phyloP scores from a whole-genome alignment of 2,329 filamentous ascomycete species.

The Byssochlamys sp. region DNA sequence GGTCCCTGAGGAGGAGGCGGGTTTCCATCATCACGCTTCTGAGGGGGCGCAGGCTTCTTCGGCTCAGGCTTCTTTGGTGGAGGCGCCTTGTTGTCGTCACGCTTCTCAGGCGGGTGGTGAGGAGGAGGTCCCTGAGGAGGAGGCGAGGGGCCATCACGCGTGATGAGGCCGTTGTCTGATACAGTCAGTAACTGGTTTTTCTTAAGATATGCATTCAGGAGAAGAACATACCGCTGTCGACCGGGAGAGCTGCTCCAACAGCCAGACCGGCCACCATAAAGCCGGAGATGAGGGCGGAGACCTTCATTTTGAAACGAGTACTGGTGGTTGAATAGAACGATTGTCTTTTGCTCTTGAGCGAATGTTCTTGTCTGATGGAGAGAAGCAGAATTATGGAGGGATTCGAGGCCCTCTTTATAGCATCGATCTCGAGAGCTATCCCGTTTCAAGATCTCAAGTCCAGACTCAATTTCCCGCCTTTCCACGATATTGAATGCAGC shows the following conservation, averaged over 20 bases:
- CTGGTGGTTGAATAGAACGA: neutral
- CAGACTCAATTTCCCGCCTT: neutral
- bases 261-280: neutral
- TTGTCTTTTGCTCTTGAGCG: neutral
- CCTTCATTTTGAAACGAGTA: neutral
- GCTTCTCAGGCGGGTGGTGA: neutral
- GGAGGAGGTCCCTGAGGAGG: neutral
- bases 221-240: neutral
- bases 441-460: neutral
- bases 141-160: neutral
- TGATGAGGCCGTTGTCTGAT: neutral
- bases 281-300: neutral
- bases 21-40: neutral
- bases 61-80: neutral
- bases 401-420: neutral
- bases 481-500: neutral
- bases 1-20: no score
- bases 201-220: neutral
- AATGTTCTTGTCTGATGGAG: neutral
- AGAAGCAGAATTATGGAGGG: neutral
- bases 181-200: neutral
- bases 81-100: neutral
- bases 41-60: neutral
- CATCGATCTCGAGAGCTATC: neutral
- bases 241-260: neutral